Evolutionary conservation across 306 rosid species (phyloP).

Genomic region (Geum urbanum): DNA sequence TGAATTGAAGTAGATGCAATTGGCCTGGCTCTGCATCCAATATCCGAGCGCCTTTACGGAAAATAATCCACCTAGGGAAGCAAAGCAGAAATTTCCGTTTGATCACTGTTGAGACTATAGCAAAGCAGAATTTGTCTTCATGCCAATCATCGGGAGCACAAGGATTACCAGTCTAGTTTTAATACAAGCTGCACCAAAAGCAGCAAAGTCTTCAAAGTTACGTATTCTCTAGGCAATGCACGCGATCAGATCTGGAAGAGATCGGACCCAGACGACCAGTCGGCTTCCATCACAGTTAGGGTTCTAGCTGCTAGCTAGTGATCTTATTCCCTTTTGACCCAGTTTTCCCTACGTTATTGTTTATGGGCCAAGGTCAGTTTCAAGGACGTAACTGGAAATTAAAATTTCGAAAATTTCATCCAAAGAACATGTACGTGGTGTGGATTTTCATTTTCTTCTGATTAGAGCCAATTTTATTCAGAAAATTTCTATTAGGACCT

Average conservation of each 20-base stretch:
- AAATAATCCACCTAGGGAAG: too few species aligned
- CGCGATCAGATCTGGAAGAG: not conserved
- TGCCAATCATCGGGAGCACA: too few species aligned
- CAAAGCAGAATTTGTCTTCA: too few species aligned
- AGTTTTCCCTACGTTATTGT: not conserved
- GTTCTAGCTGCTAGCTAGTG: not conserved
- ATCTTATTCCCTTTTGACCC: not conserved
- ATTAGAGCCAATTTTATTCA: too few species aligned
- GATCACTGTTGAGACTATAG: too few species aligned
- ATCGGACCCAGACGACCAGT: not conserved
- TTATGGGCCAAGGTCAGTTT: not conserved
- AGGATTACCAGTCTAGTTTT: too few species aligned
- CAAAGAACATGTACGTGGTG: too few species aligned
- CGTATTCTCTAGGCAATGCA: not conserved
- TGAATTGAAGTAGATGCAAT: not conserved
- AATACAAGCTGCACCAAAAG: not conserved
- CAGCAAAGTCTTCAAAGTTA: not conserved
- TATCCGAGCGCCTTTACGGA: too few species aligned
- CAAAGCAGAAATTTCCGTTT: too few species aligned
- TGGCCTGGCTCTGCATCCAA: too few species aligned
- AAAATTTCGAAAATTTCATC: not conserved
- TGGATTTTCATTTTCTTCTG: too few species aligned
- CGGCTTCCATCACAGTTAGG: not conserved
- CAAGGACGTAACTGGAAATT: not conserved
- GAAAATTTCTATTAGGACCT: too few species aligned